Conservation (phyloP, 2,329 filamentous ascomycete genomes). For the Eutypella sp. region DNA sequence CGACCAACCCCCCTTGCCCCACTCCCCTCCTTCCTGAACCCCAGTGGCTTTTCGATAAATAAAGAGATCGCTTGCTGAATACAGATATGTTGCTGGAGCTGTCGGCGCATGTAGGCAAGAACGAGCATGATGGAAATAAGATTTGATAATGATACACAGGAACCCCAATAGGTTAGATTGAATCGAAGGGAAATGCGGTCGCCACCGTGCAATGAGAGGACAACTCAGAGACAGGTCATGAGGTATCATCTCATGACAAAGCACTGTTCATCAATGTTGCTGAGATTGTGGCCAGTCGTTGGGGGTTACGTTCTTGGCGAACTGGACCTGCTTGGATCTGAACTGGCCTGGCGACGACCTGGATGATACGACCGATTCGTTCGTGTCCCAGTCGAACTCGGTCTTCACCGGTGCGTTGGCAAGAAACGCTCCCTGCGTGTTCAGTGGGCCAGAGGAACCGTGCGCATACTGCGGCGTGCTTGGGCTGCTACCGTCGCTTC, state of each 20-base stretch:
- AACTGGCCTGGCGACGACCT: slow-evolving; percentile 32
- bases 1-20: background rate
- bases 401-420: slow-evolving; percentile 32
- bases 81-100: background rate
- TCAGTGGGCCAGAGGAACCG: slow-evolving; percentile 38
- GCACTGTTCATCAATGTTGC: slow-evolving; percentile 12
- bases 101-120: background rate
- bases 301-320: slow-evolving; percentile 41
- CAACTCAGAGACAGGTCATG: background rate
- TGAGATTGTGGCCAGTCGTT: slow-evolving; percentile 31
- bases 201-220: background rate
- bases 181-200: background rate
- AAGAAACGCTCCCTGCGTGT: slow-evolving; percentile 25
- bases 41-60: too few species aligned
- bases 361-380: slow-evolving; percentile 35
- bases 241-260: background rate
- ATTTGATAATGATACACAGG: background rate
- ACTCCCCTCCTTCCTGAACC: too few species aligned
- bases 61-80: background rate
- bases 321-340: slow-evolving; percentile 39
- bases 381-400: slow-evolving; percentile 48
- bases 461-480: slow-evolving; percentile 43
- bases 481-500: slow-evolving; percentile 38
- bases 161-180: background rate
- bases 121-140: background rate